Base-by-base conservation (phyloP, 371 early-diverging fungal species). In the Apophysomyces sp. region DNA sequence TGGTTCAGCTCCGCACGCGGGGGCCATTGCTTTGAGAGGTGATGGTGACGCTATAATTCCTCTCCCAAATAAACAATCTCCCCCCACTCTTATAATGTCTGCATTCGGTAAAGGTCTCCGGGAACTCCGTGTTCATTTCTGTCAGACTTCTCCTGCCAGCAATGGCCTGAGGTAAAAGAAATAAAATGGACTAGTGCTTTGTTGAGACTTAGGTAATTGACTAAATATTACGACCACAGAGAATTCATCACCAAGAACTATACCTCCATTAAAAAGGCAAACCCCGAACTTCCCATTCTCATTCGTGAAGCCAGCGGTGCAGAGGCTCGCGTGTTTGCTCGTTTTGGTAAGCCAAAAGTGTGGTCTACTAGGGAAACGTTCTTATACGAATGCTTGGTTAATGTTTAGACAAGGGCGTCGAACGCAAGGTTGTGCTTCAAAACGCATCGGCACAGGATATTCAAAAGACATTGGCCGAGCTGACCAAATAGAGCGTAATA, bases 71-170 rank as follows among this genome's bases (percentile, higher is more conserved):
- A 44, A 44, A 44, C 16, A 44, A 44, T 11, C 34, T 34, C 49
- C 21, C 49, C 49, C 49, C 49, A 44, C 49, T 44, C 49, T 44
- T 44, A 16, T 21, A 44, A 44, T 44, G 49, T 44, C 49, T 44
- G 49, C 49, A 65, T 73, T 88, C 66, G 58, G 84, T 61, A 89
- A 87, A 69, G 79, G 83, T 67, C 78, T 96, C 52, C 89, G 89
- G 75, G 97, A 96, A 73, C 86, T 96, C 40, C 92, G 97, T 66
- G 84, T 96, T 57, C 97, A 96, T 76, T 84, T 93, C 75, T 92
- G 92, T 75, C 94, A 92, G 77, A 89, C 86, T 16, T 87, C 88
- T n/a, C 81, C 92, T 56, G 88, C 90, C 41, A 92, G 92, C 82
- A 83, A 84, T 62, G 95, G 95, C 55, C 72, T 93, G 63, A 88